Conservation (phyloP, 768 basidiomycete genomes). For the Suillus bovinus region DNA sequence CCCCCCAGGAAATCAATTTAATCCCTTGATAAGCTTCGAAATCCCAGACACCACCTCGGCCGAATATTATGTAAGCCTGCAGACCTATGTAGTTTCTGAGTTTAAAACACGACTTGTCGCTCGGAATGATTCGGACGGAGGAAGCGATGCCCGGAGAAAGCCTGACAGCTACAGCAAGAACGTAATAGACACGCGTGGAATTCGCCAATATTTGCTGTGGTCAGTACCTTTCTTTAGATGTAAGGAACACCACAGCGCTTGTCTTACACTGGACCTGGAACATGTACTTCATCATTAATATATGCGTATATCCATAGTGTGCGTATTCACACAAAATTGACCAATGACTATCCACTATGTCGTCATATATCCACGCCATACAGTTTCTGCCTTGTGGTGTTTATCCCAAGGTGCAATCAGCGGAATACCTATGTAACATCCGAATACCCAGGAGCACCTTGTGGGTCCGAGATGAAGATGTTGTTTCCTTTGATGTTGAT, state of each 20-base stretch:
- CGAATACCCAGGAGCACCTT: constrained; percentile 5
- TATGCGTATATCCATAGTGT: constrained; percentile 2
- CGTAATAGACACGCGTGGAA: not conserved
- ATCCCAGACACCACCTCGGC: no score
- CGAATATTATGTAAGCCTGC: no score
- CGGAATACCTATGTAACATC: constrained; percentile 16
- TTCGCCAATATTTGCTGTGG: not conserved
- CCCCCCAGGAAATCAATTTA: no score
- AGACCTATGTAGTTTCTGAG: not conserved
- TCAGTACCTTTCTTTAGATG: not conserved
- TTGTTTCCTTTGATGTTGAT: constrained; percentile 52
- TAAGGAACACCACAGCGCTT: not conserved
- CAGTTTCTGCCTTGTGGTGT: not conserved
- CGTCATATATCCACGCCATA: not conserved
- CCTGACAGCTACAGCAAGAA: not conserved
- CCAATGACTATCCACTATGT: not conserved
- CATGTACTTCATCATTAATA: constrained; percentile 1
- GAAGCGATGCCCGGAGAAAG: not conserved
- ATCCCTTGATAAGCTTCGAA: no score
- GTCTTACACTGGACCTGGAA: not conserved
- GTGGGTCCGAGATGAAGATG: constrained; percentile 40
- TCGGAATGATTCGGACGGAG: not conserved
- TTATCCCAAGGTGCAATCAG: not conserved
- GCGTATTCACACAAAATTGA: constrained; percentile 2
- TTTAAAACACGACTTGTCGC: not conserved